Evolutionary conservation across 441 rosid genomes (phyloP), one percentile per base, ranked within the genome.

Genomic region (Croton setiger): DNA sequence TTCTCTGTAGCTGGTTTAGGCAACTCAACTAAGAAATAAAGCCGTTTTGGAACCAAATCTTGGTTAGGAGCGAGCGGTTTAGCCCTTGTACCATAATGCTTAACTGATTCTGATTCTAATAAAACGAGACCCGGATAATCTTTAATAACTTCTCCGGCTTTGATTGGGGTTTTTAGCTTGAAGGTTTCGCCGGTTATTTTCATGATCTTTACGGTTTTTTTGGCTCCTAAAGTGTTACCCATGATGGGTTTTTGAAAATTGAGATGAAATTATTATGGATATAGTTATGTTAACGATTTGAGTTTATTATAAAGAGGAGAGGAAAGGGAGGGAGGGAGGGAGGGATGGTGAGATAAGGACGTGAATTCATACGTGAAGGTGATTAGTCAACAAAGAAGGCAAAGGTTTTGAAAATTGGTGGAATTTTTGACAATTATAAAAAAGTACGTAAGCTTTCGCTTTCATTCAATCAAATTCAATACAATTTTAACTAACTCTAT

Each of bases 161-260:
- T 83, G 58, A 86, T 85, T n/a, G 99, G 99, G 0, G 93, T 85
- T 84, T 80, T 87, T 27, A 92, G 59, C 82, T 89, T 92, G 44
- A 88, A 47, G 20, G 95, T 88, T 78, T 95, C 97, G 0, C 99
- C 99, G 56, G 65, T 79, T 59, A 90, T 87, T 75, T 88, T 95
- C 98, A 95, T 95, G 43, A 95, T 79, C 71, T 89, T 95, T 0
- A 81, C 82, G 0, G 83, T 76, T 69, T 72, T 89, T 70, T 80
- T 92, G 68, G 86, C 81, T 27, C 88, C 92, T 21, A 94, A 72
- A 79, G 82, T 75, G 81, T 94, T 94, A 11, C 99, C 99, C 99
- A 93, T 93, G 5, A 10, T 15, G 1, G 54, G 23, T n/a, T 51
- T 1, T 17, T 51, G 8, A 51, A 18, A 6, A 17, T 1, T 18